Base-by-base conservation (phyloP, 192 early-diverging fungal species). In the Ramicandelaber brevisporus region DNA sequence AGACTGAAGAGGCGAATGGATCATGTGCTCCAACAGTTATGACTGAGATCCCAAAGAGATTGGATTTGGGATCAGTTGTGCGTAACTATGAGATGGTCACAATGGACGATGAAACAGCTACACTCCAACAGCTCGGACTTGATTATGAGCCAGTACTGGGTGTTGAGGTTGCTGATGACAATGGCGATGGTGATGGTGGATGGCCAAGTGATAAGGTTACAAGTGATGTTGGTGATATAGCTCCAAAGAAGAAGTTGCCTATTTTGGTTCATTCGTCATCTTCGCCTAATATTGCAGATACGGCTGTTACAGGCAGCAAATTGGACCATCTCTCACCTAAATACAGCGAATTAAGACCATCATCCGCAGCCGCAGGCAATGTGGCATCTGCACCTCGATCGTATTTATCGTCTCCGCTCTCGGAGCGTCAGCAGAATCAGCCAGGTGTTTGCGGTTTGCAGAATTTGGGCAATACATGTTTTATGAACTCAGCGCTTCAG, bases 391-490 rank as follows among this genome's bases (percentile, higher is more conserved):
- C 20, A 21, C 22, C 14, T 25, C 23, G 33, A 21, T 24, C 15
- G 17, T 16, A 3, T 30, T 14, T 17, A 26, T 24, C 4, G 17
- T 21, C 5, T 27, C 20, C 11, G 36, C 27, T 17, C 5, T 31
- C 37, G 10, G 17, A 7, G 3, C 6, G 38, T 7, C 17, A 15
- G 6, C 6, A 41, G 5, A 36, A 37, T 2, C 37, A 23, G 17
- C 48, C 50, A 21, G 69, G 66, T 21, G 38, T 60, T 2, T 67
- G 61, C 34, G 82, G 82, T 2, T 56, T 86, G 28, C 48, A 46
- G 24, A 86, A 86, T 40, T 44, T 86, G n/a, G 82, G 82, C 5
- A 86, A 86, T 42, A 84, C 82, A 0, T 86, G 82, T 52, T 86
- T 74, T 38, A 86, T 86, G 82, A 84, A 82, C 50, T 74, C 74